Conservation (phyloP, 2,329 filamentous ascomycete species). For the Corynespora cassiicola region DNA sequence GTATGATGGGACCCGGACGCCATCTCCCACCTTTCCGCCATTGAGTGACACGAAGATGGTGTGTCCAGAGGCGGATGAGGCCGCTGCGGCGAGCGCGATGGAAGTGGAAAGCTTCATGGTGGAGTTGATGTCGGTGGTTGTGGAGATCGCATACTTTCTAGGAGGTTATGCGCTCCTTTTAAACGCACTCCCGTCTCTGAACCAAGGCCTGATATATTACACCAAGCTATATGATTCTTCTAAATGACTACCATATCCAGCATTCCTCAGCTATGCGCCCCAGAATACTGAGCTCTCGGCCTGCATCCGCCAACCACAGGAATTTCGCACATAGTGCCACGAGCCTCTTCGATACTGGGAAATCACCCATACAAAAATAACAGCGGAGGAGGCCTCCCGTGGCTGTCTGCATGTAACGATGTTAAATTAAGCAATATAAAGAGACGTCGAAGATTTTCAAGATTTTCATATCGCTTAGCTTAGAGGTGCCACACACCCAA, state of each 20-base stretch:
- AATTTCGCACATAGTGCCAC: constrained; percentile 11
- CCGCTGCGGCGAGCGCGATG: constrained; percentile 30
- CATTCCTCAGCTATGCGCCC: constrained; percentile 4
- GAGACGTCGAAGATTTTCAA: constrained; percentile 24
- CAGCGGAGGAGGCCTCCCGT: constrained; percentile 23
- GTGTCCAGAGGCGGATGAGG: constrained; percentile 52
- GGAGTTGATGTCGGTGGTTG: not conserved
- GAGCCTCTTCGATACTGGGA: no score
- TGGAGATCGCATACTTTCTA: no score
- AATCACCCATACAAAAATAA: constrained; percentile 9
- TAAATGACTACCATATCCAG: no score
- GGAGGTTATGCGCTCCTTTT: no score
- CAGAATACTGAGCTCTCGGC: constrained; percentile 15
- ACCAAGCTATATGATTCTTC: no score
- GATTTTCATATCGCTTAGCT: no score
- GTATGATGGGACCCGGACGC: constrained; percentile 57
- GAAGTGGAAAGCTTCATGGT: constrained; percentile 37
- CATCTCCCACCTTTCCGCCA: constrained; percentile 55
- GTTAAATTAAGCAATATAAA: constrained; percentile 38
- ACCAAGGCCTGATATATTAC: no score
- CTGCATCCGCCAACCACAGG: constrained; percentile 25
- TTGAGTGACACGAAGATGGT: constrained; percentile 60
- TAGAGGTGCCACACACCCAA: no score
- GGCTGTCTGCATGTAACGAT: constrained; percentile 6
- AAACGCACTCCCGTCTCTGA: no score